These are phyloP conservation scores for Mycena metata DNA, from an alignment of 768 basidiomycete genomes.

Conservation along the genomic window DNA sequence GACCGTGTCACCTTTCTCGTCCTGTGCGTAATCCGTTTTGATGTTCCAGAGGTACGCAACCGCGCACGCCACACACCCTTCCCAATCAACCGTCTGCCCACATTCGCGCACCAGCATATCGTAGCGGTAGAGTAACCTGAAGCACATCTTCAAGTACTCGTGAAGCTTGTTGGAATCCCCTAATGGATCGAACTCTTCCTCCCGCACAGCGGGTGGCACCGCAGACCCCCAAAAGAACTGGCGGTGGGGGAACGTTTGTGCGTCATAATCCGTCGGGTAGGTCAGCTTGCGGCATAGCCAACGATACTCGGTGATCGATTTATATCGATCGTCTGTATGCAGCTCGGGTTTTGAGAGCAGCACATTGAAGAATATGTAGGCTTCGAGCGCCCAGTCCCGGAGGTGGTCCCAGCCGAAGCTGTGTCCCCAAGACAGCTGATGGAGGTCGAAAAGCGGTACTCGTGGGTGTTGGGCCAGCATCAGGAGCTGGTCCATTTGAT, in stretches of 20 bases:
- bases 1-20: background rate
- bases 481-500: conserved; percentile 48
- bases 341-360: conserved; percentile 47
- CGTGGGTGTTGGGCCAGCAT: conserved; percentile 54
- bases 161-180: conserved; percentile 43
- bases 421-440: conserved; percentile 47
- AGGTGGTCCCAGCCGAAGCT: conserved; percentile 51
- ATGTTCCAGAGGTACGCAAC: conserved; percentile 12
- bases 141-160: conserved; percentile 53
- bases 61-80: conserved; percentile 37
- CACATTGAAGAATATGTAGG: conserved; percentile 55
- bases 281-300: conserved; percentile 38
- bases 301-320: conserved; percentile 38
- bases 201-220: background rate
- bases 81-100: conserved; percentile 49
- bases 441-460: conserved; percentile 46
- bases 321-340: conserved; percentile 46
- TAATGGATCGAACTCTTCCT: conserved; percentile 28
- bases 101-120: conserved; percentile 54
- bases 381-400: conserved; percentile 45
- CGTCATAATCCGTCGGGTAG: conserved; percentile 45
- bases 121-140: conserved; percentile 54
- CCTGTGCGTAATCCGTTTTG: conserved; percentile 14
- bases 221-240: conserved; percentile 42
- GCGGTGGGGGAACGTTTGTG: conserved; percentile 49